Evolutionary conservation across 2,329 filamentous ascomycete genomes (phyloP), one percentile per base, ranked within the genome.

Genomic region (Amylocarpus encephaloides): DNA sequence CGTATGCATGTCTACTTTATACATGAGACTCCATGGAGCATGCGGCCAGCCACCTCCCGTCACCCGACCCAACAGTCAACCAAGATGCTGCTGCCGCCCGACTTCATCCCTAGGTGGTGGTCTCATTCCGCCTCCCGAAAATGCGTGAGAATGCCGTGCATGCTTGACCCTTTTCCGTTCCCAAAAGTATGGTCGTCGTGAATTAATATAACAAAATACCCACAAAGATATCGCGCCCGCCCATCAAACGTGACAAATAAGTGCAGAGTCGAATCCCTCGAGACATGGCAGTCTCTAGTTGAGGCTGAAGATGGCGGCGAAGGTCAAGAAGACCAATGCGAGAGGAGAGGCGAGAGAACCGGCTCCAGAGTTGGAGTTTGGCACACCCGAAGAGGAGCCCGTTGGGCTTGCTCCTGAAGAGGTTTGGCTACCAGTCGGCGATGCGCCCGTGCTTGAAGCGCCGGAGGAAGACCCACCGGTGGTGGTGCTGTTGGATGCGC

Each of bases 271-370:
- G 19, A 15, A 33, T 12, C 32, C 9, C 42, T 19, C 26, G 30
- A n/a, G 29, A 30, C 19, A 6, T 9, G 7, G 38, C 16, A 13
- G 29, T n/a, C 26, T 50, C 55, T 64, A 65, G 56, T 65, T 62
- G 46, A 65, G 52, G 30, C 49, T 59, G 29, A 63, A 40, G 33
- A 65, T 43, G n/a, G 63, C 62, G 15, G 59, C 60, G 47, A 65
- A 44, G 18, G 59, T 59, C 30, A 64, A 46, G 59, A 63, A 55
- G 45, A 64, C 55, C 22, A 65, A 50, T n/a, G 62, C 63, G 6
- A 65, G 53, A 42, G 62, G 62, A 26, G 57, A 59, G 30, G 62
- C 55, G 30, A 64, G 22, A 30, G 55, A 54, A 26, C 51, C 33
- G 1, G 59, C 63, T 26, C 22, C 22, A 6, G 53, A 49, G 52